A percentile compares a stretch with the other conserved stretches of the same genome.
Evolutionary conservation across 352 stramenopile genomes (phyloP).

Genomic region (Pythium folliculosum): DNA sequence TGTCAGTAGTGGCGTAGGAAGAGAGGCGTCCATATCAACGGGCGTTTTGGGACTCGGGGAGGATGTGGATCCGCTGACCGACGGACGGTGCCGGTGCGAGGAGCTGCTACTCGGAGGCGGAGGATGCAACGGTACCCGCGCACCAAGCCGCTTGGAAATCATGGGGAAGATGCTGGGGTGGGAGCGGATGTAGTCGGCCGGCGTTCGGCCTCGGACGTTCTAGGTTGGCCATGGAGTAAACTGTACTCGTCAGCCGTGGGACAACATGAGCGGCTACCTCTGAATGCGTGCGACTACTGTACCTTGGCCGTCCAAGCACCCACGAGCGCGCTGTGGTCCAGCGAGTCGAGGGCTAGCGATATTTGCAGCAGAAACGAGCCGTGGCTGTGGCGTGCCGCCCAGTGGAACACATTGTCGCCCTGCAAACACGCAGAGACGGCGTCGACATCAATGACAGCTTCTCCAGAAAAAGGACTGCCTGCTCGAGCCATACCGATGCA

Average conservation of each 20-base stretch:
- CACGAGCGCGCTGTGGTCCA: constrained; percentile 29
- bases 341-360: constrained; percentile 39
- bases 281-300: background rate
- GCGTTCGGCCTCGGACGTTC: constrained; percentile 61
- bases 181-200: constrained; percentile 46
- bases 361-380: constrained; percentile 54
- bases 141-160: constrained; percentile 47
- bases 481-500: constrained; percentile 32
- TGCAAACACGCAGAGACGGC: constrained; percentile 3
- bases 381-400: constrained; percentile 53
- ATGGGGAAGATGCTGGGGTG: constrained; percentile 47
- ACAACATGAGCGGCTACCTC: background rate
- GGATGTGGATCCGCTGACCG: background rate
- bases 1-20: background rate
- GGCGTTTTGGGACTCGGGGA: background rate
- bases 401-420: constrained; percentile 78
- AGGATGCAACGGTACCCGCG: constrained; percentile 15
- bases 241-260: background rate
- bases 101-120: background rate
- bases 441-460: too few species aligned
- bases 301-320: constrained; percentile 60
- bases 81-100: background rate
- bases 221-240: constrained; percentile 16
- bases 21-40: background rate
- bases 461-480: too few species aligned